Percentiles rank a stretch among this genome's conserved stretches.
These are phyloP conservation scores for Brasenia schreberi DNA, from an alignment of 164 flowering plant species.

Conservation along the genomic window DNA sequence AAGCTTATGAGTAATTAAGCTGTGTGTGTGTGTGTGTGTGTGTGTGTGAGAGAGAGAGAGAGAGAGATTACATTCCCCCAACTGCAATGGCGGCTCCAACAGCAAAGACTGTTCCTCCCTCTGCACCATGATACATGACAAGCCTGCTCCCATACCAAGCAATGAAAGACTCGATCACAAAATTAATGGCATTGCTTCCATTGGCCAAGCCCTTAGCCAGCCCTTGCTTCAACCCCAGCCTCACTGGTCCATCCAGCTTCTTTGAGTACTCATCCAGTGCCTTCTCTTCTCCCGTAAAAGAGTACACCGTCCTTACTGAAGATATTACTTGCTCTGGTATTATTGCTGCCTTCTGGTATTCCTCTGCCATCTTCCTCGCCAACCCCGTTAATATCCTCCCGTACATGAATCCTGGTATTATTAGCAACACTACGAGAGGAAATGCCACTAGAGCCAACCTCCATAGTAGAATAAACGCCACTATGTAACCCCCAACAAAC, in stretches of 20 bases:
- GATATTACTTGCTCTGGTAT: slow-evolving; percentile 8
- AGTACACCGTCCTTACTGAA: slow-evolving; percentile 8
- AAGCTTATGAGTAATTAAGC: too few species aligned
- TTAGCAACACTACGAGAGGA: slow-evolving; percentile 47
- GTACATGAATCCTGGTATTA: slow-evolving; percentile 71
- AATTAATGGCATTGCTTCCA: slow-evolving; percentile 6
- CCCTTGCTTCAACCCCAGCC: slow-evolving; percentile 9
- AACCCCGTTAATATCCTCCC: slow-evolving; percentile 52
- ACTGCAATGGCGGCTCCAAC: slow-evolving; percentile 52
- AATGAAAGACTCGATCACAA: slow-evolving; percentile 58
- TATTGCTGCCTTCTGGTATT: slow-evolving; percentile 48
- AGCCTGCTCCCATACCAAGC: slow-evolving; percentile 61
- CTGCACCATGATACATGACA: slow-evolving; percentile 61
- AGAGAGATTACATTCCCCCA: slow-evolving; percentile 61
- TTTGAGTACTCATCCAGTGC: slow-evolving; percentile 1
- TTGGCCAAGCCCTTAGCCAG: slow-evolving; percentile 9
- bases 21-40: not conserved
- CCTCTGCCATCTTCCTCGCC: slow-evolving; percentile 43
- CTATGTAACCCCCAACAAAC: slow-evolving; percentile 47
- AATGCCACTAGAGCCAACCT: slow-evolving; percentile 56
- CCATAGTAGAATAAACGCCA: slow-evolving; percentile 50
- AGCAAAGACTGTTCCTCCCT: slow-evolving; percentile 71
- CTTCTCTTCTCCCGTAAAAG: slow-evolving; percentile 7
- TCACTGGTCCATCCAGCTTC: slow-evolving; percentile 3
- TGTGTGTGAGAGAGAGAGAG: not conserved